A percentile compares a stretch with the other conserved stretches of the same genome.
These are phyloP conservation scores for Bromus sterilis DNA, from an alignment of 176 grass and related monocot genomes.

Conservation along the genomic window DNA sequence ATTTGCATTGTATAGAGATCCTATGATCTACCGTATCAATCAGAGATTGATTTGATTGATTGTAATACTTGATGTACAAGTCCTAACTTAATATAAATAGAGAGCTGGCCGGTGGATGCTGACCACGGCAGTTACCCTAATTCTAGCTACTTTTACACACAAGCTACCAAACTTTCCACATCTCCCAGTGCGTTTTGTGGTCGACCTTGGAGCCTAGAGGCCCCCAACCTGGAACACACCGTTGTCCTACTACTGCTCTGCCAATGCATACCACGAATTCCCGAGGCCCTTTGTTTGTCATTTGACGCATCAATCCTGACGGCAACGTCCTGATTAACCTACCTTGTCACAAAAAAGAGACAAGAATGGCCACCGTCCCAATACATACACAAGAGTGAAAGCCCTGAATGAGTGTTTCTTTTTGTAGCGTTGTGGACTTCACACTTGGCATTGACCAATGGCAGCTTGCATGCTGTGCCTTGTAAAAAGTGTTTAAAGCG, in stretches of 20 bases:
- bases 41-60: no score
- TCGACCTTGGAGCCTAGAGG: no score
- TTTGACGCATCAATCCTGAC: slow-evolving; percentile 4
- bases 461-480: not conserved
- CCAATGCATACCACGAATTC: slow-evolving; percentile 2
- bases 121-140: no score
- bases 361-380: not conserved
- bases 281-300: not conserved
- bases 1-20: no score
- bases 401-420: not conserved
- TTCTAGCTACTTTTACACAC: no score
- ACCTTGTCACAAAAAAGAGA: not conserved
- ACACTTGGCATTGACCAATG: slow-evolving; percentile 29
- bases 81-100: no score
- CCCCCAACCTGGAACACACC: slow-evolving; percentile 8
- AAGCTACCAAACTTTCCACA: not conserved
- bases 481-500: slow-evolving; percentile 20
- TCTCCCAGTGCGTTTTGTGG: not conserved
- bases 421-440: slow-evolving; percentile 26
- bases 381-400: not conserved
- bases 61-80: no score
- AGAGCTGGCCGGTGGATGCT: no score
- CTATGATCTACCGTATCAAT: no score
- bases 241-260: not conserved
- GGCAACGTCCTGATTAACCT: not conserved